These are phyloP conservation scores for Penicillium daleae DNA, from an alignment of 495 filamentous ascomycete genomes.

Conservation along the genomic window DNA sequence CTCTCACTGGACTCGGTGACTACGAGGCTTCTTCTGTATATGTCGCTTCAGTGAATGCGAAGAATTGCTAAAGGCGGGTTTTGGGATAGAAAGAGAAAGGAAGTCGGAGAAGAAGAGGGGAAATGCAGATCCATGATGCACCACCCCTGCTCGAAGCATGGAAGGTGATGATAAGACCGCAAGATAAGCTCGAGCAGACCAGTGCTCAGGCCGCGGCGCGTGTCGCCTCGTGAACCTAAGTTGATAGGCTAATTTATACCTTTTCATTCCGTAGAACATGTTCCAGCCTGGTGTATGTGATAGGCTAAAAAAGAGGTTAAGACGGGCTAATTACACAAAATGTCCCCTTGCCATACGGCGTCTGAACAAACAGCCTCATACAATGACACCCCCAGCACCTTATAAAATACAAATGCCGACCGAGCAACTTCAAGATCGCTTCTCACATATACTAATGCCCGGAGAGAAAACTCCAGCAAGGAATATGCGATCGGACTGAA, in stretches of 20 bases:
- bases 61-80: not conserved
- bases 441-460: slow-evolving; percentile 12
- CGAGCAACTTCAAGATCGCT: not conserved
- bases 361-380: not conserved
- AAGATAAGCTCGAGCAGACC: slow-evolving; percentile 17
- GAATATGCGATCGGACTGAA: slow-evolving; percentile 12
- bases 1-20: not conserved
- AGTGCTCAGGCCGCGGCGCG: slow-evolving; percentile 3
- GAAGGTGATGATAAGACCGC: slow-evolving; percentile 3
- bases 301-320: not conserved
- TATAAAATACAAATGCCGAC: not conserved
- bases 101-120: slow-evolving; percentile 9
- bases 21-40: too few species aligned
- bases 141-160: slow-evolving; percentile 6
- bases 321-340: not conserved
- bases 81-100: not conserved
- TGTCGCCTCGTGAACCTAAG: not conserved
- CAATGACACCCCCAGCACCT: not conserved
- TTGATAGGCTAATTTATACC: not conserved
- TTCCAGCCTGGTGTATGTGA: not conserved
- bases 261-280: not conserved
- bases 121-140: slow-evolving; percentile 5
- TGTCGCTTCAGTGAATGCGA: not conserved
- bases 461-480: slow-evolving; percentile 14
- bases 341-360: not conserved